Evolutionary conservation across 148 eudicot genomes (phyloP), one percentile per base, ranked within the genome.

Genomic region (Cornus kousa): DNA sequence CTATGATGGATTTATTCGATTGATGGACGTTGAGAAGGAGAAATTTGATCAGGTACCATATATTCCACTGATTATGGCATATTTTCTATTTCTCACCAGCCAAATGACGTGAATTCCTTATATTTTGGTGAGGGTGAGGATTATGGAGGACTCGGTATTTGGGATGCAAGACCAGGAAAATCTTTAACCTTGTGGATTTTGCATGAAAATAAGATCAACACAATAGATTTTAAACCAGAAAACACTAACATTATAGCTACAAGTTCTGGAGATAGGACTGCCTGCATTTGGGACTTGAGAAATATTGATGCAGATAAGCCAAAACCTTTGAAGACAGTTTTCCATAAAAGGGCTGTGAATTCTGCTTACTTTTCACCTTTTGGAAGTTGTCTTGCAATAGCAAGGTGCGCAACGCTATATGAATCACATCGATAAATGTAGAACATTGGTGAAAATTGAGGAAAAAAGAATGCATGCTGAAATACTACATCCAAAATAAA

Each of bases 341-440:
- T 59, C 31, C 96, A 91, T 78, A 70, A 76, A 68, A 86, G 87
- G 78, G 86, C 91, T 68, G 94, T 93, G n/a, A 90, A 90, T 72
- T 88, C 97, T 80, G 93, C 97, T 82, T 95, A 91, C 79, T 93
- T 95, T 85, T 95, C 98, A 57, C 97, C 96, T 13, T 89, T 93
- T 75, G 98, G 97, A 78, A 87, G 73, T 72, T 83, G 84, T 74
- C 85, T 94, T 74, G 97, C 98, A 67, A 92, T 95, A 75, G 90
- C 95, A 81, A 92, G 98, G 98, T 94, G 75, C 74, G 72, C 65
- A 22, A 70, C 77, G 46, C 67, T 72, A 57, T 5, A 14, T 28
- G 46, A 43, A 57, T 43, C 48, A 4, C 10, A 43, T 43, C 10
- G 48, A 50, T 72, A 43, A 13, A 8, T 20, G 23, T 62, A 5